Base-by-base conservation (phyloP, 2,329 filamentous ascomycete species). In the Graphiopsis chlorocephala region DNA sequence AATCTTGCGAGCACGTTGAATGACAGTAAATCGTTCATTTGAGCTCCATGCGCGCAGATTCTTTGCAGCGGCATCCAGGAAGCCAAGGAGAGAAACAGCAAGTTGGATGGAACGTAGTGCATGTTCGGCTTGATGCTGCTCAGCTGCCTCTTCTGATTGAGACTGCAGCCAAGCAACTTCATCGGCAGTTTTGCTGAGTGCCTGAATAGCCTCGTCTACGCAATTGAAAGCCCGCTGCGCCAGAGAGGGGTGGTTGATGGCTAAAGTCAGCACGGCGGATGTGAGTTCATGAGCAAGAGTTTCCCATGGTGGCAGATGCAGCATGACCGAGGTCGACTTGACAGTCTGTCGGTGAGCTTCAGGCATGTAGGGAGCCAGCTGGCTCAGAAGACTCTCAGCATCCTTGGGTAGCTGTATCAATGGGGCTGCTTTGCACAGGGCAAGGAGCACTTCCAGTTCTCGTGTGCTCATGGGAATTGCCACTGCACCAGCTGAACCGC, bases 391-490 rank as follows among this genome's bases (percentile, higher is more conserved):
- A 72, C 88, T 90, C 72, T 91, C 87, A 29, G 93, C 93, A 73
- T 90, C 90, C 66, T 91, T 86, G 48, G 81, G 78, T 53, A 87
- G 88, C 61, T 88, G 84, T 28, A 98, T 84, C 26, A 87, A 85
- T 4, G 92, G 90, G 3, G 93, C 92, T 61, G 94, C 92, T 79
- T 93, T 94, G 82, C 94, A 98, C 28, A 99, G 84, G 50, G 95
- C 92, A 28, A 98, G 81, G 28, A 99, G 84, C 61, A 96, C 91
- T 77, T 99, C 94, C 70, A 97, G 89, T 82, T 99, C 96, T 72
- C 91, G 89, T 62, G 93, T 87, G 61, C 89, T 77, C 76, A 81
- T 82, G 1, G 76, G 77, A 12, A 78, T 71, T 25, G 71, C 56
- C 26, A 58, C 38, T 45, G 48, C 59, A 33, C 59, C 58, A n/a